Evolutionary conservation across 352 stramenopile genomes (phyloP).

Genomic region (Thalassiosira hispida): DNA sequence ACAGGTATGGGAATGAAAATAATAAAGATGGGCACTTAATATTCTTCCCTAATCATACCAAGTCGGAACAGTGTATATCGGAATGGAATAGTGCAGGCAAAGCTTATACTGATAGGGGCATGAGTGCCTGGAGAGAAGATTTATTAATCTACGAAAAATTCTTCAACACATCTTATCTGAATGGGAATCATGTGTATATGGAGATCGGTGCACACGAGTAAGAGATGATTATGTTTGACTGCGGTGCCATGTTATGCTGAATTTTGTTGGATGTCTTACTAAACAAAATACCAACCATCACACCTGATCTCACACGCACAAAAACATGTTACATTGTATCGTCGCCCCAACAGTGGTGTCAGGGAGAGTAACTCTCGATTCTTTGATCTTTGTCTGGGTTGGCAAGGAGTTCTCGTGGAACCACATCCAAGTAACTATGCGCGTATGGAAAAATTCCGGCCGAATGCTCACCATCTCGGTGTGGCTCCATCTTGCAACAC

Average conservation of each 20-base stretch:
- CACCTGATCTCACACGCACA: background rate
- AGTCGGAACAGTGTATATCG: background rate
- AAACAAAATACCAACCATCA: background rate
- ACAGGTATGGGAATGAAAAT: background rate
- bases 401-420: slow-evolving; percentile 29
- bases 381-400: slow-evolving; percentile 22
- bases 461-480: slow-evolving; percentile 27
- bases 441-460: slow-evolving; percentile 10
- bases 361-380: slow-evolving; percentile 23
- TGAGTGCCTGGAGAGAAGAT: slow-evolving; percentile 31
- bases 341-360: background rate
- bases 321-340: too few relatives aligned
- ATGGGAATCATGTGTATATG: slow-evolving; percentile 23
- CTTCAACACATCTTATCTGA: slow-evolving; percentile 11
- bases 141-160: slow-evolving; percentile 22
- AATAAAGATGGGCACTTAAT: slow-evolving; percentile 7
- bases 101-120: slow-evolving; percentile 19
- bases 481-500: slow-evolving; percentile 19
- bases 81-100: slow-evolving; percentile 5
- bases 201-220: slow-evolving; percentile 29
- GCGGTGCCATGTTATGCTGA: background rate
- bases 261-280: background rate
- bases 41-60: slow-evolving; percentile 12
- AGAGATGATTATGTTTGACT: too few relatives aligned
- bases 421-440: slow-evolving; percentile 24